Base-by-base conservation (phyloP, 768 basidiomycete genomes). In the Kwoniella heveanensis region DNA sequence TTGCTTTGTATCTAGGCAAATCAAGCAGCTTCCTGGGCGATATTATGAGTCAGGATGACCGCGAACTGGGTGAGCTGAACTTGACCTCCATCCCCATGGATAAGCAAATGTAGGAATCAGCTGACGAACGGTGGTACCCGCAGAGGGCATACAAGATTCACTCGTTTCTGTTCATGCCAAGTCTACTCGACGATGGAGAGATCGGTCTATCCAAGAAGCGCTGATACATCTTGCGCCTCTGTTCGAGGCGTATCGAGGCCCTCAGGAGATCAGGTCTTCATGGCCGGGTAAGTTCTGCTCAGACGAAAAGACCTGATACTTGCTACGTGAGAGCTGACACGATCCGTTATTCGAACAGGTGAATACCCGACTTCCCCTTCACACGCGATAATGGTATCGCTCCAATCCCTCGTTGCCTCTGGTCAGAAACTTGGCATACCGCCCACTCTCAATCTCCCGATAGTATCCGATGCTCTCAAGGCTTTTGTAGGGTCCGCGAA, bases 271-370 rank as follows among this genome's bases (percentile, higher is more conserved):
- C 26, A 53, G 56, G 27, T 60, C 69, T 1, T 59, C 64, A 13
- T 77, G 76, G 76, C 76, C 74, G 64, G 73, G 71, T 71, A 17
- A 52, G 68, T 44, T n/a, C n/a, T n/a, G n/a, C n/a, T n/a, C n/a
- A n/a, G n/a, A n/a, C n/a, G n/a, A 1, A 26, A 47, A 13, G 32
- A 13, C 6, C 13, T 6, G 32, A 36, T 36, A 6, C 32, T 7
- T 7, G 10, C 15, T 27, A 36, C 32, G 60, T n/a, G 22, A 30
- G n/a, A 24, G 57, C 39, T 63, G 48, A 68, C 13, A 37, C 22
- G 44, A n/a, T n/a, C 24, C 46, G 26, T 3, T 27, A 6, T 19
- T 49, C n/a, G n/a, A n/a, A n/a, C n/a, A 71, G 74, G 65, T 8
- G 61, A 62, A 1, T 50, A 65, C 12, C 76, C 76, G 6, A 49